These are phyloP conservation scores for Orbilia ellipsospora DNA, from an alignment of 2,329 filamentous ascomycete species.

Conservation along the genomic window DNA sequence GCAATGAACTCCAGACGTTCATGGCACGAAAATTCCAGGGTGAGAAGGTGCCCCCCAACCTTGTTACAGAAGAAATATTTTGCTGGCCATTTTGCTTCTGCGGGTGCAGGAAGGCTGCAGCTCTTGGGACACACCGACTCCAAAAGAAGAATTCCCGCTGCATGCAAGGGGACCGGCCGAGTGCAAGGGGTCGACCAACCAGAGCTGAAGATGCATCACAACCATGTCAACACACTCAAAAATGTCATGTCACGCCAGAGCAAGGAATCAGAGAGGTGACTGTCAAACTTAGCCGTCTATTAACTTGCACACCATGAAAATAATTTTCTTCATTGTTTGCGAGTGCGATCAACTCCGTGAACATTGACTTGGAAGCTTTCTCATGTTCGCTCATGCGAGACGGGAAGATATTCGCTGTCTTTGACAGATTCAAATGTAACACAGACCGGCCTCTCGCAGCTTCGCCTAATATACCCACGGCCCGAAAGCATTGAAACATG, in stretches of 20 bases:
- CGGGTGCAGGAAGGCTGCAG: slow-evolving; percentile 36
- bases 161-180: slow-evolving; percentile 44
- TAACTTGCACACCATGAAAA: too few species aligned
- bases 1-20: neutral
- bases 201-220: slow-evolving; percentile 24
- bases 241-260: slow-evolving; percentile 43
- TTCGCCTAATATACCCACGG: slow-evolving; percentile 35
- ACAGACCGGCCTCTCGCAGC: slow-evolving; percentile 2
- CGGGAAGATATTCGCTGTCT: slow-evolving; percentile 21
- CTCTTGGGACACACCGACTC: slow-evolving; percentile 23
- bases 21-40: slow-evolving; percentile 19
- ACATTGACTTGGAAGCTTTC: too few species aligned
- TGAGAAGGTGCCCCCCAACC: slow-evolving; percentile 19
- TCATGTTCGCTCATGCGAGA: slow-evolving; percentile 1
- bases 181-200: slow-evolving; percentile 42
- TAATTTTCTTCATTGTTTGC: too few species aligned
- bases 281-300: slow-evolving; percentile 35
- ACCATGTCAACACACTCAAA: slow-evolving; percentile 29
- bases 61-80: slow-evolving; percentile 24
- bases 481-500: slow-evolving; percentile 46
- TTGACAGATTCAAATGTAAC: slow-evolving; percentile 7
- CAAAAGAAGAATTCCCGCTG: slow-evolving; percentile 45
- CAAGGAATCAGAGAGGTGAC: too few species aligned
- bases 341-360: too few species aligned
- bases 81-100: slow-evolving; percentile 7